These are phyloP conservation scores for Lactifluus volemus DNA, from an alignment of 768 basidiomycete genomes.

Conservation along the genomic window DNA sequence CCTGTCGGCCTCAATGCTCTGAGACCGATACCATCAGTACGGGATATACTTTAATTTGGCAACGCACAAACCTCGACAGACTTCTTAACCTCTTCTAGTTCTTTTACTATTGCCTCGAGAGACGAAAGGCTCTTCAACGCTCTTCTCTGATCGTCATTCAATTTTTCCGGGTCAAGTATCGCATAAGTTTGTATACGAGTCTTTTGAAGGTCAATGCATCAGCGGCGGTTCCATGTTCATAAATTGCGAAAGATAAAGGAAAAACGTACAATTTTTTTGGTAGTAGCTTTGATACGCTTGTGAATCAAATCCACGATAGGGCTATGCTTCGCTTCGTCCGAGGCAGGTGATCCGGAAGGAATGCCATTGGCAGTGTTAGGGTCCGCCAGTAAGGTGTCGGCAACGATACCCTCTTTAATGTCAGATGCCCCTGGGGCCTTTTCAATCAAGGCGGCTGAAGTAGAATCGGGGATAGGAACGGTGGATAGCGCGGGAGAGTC, in stretches of 20 bases:
- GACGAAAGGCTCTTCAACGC: constrained; percentile 61
- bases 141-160: constrained; percentile 84
- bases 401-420: constrained; percentile 9
- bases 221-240: not conserved
- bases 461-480: constrained; percentile 19
- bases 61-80: constrained; percentile 58
- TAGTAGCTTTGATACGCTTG: constrained; percentile 68
- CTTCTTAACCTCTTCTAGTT: constrained; percentile 78
- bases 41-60: not conserved
- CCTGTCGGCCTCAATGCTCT: constrained; percentile 60
- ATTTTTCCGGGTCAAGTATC: constrained; percentile 53
- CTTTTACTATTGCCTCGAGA: constrained; percentile 72
- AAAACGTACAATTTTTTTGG: constrained; percentile 72
- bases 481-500: constrained; percentile 20
- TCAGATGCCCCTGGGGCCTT: constrained; percentile 11
- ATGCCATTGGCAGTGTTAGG: constrained; percentile 12
- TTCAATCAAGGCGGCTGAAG: constrained; percentile 13
- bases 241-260: constrained; percentile 18
- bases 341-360: constrained; percentile 15
- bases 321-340: constrained; percentile 43
- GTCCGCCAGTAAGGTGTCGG: constrained; percentile 9
- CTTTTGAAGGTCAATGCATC: constrained; percentile 31
- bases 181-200: constrained; percentile 66
- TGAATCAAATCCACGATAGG: constrained; percentile 71
- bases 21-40: not conserved